Conservation (phyloP, 2,329 filamentous ascomycete species). For the Scedosporium apiospermum region DNA sequence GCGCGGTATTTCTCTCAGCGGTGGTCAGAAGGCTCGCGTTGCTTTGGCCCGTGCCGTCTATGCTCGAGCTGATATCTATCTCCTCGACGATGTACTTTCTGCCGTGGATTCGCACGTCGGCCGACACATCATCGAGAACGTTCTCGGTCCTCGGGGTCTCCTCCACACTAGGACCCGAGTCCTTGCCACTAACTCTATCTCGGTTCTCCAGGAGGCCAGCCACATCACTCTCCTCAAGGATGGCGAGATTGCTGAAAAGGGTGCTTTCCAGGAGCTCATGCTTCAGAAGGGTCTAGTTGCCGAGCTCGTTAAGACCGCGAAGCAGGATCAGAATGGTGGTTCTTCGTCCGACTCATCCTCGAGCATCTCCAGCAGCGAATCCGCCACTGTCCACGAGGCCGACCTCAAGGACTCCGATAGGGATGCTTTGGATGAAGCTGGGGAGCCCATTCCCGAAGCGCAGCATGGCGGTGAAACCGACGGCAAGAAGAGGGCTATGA, state of each 20-base stretch:
- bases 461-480: slow-evolving; percentile 36
- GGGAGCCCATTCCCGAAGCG: slow-evolving; percentile 67
- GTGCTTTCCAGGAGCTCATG: slow-evolving; percentile 83
- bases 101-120: slow-evolving; percentile 98
- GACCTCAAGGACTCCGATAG: slow-evolving; percentile 42
- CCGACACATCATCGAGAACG: slow-evolving; percentile 86
- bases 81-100: slow-evolving; percentile 88
- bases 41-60: slow-evolving; percentile 92
- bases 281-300: slow-evolving; percentile 89
- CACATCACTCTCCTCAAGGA: slow-evolving; percentile 80
- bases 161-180: slow-evolving; percentile 81
- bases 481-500: slow-evolving; percentile 53
- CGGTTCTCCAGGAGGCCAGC: slow-evolving; percentile 80
- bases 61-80: slow-evolving; percentile 89
- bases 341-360: slow-evolving; percentile 26
- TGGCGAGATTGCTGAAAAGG: slow-evolving; percentile 73
- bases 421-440: slow-evolving; percentile 64
- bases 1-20: slow-evolving; percentile 89
- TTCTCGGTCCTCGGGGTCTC: slow-evolving; percentile 76
- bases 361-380: slow-evolving; percentile 41
- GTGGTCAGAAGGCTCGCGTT: slow-evolving; percentile 90
- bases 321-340: slow-evolving; percentile 41
- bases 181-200: slow-evolving; percentile 89
- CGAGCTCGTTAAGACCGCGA: slow-evolving; percentile 70
- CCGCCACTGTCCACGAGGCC: slow-evolving; percentile 46